Evolutionary conservation across 2,329 filamentous ascomycete genomes (phyloP).

Genomic region (Teratosphaeriaceae sp.): DNA sequence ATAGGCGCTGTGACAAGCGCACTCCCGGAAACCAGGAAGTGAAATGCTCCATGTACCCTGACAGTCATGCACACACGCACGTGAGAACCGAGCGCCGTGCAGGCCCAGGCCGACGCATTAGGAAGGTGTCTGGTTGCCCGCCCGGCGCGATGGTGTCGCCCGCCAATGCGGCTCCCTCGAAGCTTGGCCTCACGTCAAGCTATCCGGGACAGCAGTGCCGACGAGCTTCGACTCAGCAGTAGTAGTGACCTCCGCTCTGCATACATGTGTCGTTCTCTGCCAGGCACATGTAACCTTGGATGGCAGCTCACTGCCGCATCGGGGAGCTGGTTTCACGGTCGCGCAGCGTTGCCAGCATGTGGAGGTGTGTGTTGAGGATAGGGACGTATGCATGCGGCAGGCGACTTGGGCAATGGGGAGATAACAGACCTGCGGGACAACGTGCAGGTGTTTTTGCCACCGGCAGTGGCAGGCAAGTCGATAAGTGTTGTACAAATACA

Average conservation of each 20-base stretch:
- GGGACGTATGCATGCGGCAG: no score
- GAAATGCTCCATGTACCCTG: no score
- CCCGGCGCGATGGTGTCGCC: no score
- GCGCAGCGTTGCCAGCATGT: background rate
- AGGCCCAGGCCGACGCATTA: no score
- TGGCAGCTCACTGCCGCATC: background rate
- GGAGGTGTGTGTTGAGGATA: no score
- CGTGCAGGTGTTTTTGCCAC: background rate
- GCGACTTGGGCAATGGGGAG: background rate
- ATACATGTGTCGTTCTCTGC: background rate
- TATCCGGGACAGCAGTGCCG: background rate
- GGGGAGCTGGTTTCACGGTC: background rate
- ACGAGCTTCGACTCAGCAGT: background rate
- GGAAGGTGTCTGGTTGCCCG: constrained; percentile 5
- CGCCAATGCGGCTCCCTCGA: no score
- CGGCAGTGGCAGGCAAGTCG: background rate
- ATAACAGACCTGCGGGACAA: constrained; percentile 1
- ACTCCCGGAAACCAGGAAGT: no score
- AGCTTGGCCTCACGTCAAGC: constrained; percentile 1
- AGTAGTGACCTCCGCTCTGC: no score
- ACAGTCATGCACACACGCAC: no score
- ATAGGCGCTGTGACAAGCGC: no score
- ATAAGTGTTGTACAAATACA: background rate
- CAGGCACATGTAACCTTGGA: background rate
- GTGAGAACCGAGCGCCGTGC: no score